Conservation (phyloP, 2,329 filamentous ascomycete genomes). For the Zymoseptoria pseudotritici region DNA sequence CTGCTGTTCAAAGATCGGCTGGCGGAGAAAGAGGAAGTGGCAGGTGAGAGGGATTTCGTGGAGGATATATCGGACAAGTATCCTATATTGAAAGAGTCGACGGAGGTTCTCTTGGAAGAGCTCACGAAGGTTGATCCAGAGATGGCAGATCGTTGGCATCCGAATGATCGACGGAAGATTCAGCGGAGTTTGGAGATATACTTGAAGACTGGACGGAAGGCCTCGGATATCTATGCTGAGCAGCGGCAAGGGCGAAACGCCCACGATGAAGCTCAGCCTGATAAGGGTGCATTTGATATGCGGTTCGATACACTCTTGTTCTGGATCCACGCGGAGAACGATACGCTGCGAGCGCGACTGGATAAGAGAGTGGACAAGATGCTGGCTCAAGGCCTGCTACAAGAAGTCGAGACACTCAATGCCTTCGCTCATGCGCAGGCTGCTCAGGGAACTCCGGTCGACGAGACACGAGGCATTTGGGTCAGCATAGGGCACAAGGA, state of each 20-base stretch:
- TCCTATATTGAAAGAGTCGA: constrained; percentile 64
- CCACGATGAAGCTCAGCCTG: constrained; percentile 6
- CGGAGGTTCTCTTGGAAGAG: constrained; percentile 63
- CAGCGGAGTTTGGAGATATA: constrained; percentile 84
- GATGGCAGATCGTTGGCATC: constrained; percentile 91
- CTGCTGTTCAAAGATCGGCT: constrained; percentile 73
- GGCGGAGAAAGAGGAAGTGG: constrained; percentile 40
- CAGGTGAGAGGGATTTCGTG: constrained; percentile 20
- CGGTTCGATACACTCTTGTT: constrained; percentile 62
- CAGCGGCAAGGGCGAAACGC: constrained; percentile 41
- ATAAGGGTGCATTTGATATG: constrained; percentile 21
- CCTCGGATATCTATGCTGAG: constrained; percentile 80
- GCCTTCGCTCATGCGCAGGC: constrained; percentile 39
- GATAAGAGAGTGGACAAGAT: constrained; percentile 77
- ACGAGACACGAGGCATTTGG: constrained; percentile 82
- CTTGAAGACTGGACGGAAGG: constrained; percentile 69
- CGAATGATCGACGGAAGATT: constrained; percentile 86
- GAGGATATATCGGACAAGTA: constrained; percentile 38
- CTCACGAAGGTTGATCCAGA: constrained; percentile 74
- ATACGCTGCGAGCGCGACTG: constrained; percentile 61
- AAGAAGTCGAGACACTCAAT: constrained; percentile 52
- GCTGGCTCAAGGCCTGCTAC: constrained; percentile 59
- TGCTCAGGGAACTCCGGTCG: constrained; percentile 46
- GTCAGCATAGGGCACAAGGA: constrained; percentile 96
- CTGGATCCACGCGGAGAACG: constrained; percentile 74